phyloP scores from a whole-genome alignment of 306 rosid species.

The Cucurbita argyrosperma region DNA sequence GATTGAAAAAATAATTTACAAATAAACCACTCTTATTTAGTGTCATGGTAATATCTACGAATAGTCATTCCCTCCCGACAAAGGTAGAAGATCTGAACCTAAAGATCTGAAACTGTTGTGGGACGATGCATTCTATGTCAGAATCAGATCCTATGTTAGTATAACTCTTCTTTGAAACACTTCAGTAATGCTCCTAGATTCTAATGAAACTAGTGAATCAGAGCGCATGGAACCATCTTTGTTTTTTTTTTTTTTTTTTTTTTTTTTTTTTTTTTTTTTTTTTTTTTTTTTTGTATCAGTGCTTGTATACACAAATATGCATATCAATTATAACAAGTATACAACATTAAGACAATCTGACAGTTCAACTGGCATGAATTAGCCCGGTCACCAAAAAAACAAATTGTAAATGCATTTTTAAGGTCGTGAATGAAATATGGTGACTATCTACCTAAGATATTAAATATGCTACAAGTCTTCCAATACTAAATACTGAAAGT shows the following conservation, averaged over 20 bases:
- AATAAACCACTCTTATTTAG: neutral
- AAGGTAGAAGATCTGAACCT: neutral
- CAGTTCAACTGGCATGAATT: neutral
- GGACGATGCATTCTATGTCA: neutral
- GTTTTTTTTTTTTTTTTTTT: neutral
- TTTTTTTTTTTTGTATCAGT: neutral
- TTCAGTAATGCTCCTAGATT: neutral
- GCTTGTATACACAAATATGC: neutral
- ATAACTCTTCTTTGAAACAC: neutral
- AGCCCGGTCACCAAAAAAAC: neutral
- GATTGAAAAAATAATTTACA: neutral
- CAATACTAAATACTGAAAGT: neutral
- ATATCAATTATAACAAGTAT: neutral
- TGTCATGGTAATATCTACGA: neutral
- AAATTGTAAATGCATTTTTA: neutral
- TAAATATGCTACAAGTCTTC: neutral
- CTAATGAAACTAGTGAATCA: neutral
- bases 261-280: neutral
- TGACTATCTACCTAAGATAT: neutral
- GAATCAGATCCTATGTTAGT: neutral
- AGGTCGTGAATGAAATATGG: neutral
- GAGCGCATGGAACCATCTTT: neutral
- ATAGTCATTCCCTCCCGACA: neutral
- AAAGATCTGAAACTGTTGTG: neutral
- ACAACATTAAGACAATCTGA: neutral